These are phyloP conservation scores for Hypomyces perniciosus DNA, from an alignment of 2,329 filamentous ascomycete species.

Conservation along the genomic window DNA sequence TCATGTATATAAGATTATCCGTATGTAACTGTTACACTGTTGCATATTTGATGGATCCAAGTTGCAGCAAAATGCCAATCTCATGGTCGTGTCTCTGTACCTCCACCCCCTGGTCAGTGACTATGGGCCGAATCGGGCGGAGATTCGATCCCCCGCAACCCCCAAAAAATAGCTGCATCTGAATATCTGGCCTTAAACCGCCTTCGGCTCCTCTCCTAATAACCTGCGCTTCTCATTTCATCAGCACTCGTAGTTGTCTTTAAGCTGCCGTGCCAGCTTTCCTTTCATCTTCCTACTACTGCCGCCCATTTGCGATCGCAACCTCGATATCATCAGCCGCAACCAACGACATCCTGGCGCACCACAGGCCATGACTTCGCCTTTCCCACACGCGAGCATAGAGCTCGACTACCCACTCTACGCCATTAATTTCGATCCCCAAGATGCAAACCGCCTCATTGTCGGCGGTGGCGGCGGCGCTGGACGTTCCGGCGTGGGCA, in stretches of 20 bases:
- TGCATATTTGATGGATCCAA: too few species aligned
- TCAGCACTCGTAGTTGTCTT: too few species aligned
- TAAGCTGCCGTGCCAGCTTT: too few species aligned
- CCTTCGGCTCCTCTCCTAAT: not conserved
- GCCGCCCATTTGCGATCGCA: too few species aligned
- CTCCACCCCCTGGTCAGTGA: constrained; percentile 4
- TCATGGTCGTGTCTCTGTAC: not conserved
- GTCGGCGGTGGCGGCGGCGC: constrained; percentile 86
- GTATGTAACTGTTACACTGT: too few species aligned
- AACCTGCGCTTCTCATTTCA: not conserved
- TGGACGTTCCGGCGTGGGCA: constrained; percentile 72
- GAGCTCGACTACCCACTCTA: constrained; percentile 79
- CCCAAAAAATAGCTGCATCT: constrained; percentile 3
- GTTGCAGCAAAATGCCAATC: too few species aligned
- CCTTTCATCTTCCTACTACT: too few species aligned
- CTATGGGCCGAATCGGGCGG: not conserved
- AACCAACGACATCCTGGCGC: not conserved
- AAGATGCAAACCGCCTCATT: constrained; percentile 67
- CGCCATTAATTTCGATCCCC: constrained; percentile 79
- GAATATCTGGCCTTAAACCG: constrained; percentile 9
- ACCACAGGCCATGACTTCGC: constrained; percentile 29
- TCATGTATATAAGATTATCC: too few species aligned
- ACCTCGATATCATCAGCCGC: too few species aligned
- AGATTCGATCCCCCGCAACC: constrained; percentile 4
- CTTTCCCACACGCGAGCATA: constrained; percentile 50